phyloP scores from a whole-genome alignment of 148 eudicot species.

The Nepenthes mirabilis region DNA sequence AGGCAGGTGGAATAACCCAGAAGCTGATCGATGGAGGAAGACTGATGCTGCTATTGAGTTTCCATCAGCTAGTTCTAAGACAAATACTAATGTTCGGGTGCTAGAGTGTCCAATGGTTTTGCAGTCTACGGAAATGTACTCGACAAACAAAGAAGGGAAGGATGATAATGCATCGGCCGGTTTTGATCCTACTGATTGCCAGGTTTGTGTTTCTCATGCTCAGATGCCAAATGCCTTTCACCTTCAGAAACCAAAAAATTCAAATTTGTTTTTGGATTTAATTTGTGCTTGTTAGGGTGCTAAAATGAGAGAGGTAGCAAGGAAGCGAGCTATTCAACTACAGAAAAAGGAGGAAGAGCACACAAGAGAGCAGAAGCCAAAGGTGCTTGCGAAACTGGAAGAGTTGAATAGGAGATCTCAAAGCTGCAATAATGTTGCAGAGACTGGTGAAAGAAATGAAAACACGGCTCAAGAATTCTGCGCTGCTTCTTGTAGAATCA shows the following conservation, averaged over 20 bases:
- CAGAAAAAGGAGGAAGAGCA: slow-evolving; percentile 94
- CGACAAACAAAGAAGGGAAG: slow-evolving; percentile 21
- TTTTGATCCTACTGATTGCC: slow-evolving; percentile 40
- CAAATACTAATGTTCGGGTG: slow-evolving; percentile 16
- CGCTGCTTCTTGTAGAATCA: neutral
- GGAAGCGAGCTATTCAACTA: slow-evolving; percentile 64
- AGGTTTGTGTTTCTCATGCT: slow-evolving; percentile 15
- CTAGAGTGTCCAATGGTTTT: slow-evolving; percentile 11
- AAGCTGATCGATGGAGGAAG: slow-evolving; percentile 47
- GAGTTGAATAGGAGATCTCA: slow-evolving; percentile 67
- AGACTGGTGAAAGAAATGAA: slow-evolving; percentile 13
- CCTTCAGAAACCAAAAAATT: neutral
- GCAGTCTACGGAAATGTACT: slow-evolving; percentile 23
- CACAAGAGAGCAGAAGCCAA: slow-evolving; percentile 77
- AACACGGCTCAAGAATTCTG: slow-evolving; percentile 15
- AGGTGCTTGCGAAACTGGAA: slow-evolving; percentile 85
- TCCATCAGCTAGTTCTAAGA: slow-evolving; percentile 20
- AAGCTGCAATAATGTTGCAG: slow-evolving; percentile 22
- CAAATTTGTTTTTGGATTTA: neutral
- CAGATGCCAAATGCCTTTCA: neutral
- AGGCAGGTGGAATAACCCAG: slow-evolving; percentile 35
- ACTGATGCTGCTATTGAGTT: slow-evolving; percentile 26
- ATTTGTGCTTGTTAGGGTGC: slow-evolving; percentile 44
- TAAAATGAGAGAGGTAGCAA: slow-evolving; percentile 71
- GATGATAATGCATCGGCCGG: slow-evolving; percentile 21